phyloP scores from a whole-genome alignment of 495 filamentous ascomycete species.

The Talaromyces trachyspermus region DNA sequence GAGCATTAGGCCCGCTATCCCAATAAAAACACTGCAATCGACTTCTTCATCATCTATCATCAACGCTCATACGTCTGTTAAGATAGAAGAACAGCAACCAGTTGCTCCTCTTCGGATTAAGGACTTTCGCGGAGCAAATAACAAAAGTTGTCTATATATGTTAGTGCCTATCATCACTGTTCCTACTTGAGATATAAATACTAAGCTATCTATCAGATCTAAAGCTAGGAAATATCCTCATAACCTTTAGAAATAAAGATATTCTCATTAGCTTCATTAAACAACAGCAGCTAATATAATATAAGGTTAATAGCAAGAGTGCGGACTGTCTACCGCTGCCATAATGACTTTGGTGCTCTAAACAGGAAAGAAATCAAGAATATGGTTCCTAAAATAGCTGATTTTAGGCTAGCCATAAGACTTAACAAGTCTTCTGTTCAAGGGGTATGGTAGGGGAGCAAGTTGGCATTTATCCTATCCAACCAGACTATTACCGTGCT shows the following conservation, averaged over 20 bases:
- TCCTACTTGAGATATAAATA: not conserved
- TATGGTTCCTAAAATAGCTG: slow-evolving; percentile 24
- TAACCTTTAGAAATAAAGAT: slow-evolving; percentile 24
- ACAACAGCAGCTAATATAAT: slow-evolving; percentile 7
- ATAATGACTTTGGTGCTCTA: slow-evolving; percentile 20
- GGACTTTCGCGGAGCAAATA: too few relatives aligned
- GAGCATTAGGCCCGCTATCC: too few relatives aligned
- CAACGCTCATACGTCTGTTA: too few relatives aligned
- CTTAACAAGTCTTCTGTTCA: not conserved
- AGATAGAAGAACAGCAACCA: too few relatives aligned
- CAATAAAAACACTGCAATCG: too few relatives aligned
- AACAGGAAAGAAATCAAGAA: slow-evolving; percentile 10
- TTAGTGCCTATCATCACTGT: slow-evolving; percentile 2
- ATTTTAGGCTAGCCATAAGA: slow-evolving; percentile 30
- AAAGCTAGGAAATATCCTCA: slow-evolving; percentile 34
- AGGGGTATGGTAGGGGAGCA: not conserved
- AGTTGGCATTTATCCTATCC: slow-evolving; percentile 18
- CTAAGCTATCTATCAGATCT: slow-evolving; percentile 20
- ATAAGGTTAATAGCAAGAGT: not conserved
- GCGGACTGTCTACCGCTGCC: slow-evolving; percentile 27
- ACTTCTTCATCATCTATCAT: too few relatives aligned
- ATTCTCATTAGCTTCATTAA: slow-evolving; percentile 4
- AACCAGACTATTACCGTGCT: slow-evolving; percentile 26
- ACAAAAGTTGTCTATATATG: too few relatives aligned
- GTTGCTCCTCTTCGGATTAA: too few relatives aligned